Evolutionary conservation across 208 protist genomes (phyloP).

Genomic region (Phytomonas francai): DNA sequence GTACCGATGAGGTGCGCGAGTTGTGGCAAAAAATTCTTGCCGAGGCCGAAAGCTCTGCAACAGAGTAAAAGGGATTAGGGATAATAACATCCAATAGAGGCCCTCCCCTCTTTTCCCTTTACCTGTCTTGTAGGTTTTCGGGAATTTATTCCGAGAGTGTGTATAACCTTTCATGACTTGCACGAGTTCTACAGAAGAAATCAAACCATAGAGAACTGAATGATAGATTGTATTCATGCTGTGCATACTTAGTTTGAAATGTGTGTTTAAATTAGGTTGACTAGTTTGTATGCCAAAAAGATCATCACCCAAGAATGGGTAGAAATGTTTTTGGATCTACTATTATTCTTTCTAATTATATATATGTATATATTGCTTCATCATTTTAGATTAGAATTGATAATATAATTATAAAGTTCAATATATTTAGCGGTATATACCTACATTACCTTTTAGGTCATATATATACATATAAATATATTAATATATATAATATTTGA

Average conservation of each 20-base stretch:
- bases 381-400: neutral
- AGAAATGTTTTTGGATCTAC: neutral
- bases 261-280: neutral
- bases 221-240: neutral
- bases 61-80: neutral
- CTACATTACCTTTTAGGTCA: neutral
- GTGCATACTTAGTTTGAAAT: neutral
- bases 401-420: constrained; percentile 2
- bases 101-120: neutral
- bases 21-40: constrained; percentile 19
- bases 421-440: neutral
- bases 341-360: no score
- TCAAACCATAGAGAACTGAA: neutral
- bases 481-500: neutral
- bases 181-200: neutral
- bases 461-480: constrained; percentile 7
- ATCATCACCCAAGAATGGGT: neutral
- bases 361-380: neutral
- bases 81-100: neutral
- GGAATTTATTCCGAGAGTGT: neutral
- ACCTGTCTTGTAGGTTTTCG: neutral
- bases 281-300: neutral
- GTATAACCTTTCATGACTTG: neutral
- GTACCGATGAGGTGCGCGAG: constrained; percentile 33
- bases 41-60: neutral